Percentiles rank a stretch among this genome's conserved stretches.
Conservation (phyloP, 139 green algal genomes). For the Volvox africanus region DNA sequence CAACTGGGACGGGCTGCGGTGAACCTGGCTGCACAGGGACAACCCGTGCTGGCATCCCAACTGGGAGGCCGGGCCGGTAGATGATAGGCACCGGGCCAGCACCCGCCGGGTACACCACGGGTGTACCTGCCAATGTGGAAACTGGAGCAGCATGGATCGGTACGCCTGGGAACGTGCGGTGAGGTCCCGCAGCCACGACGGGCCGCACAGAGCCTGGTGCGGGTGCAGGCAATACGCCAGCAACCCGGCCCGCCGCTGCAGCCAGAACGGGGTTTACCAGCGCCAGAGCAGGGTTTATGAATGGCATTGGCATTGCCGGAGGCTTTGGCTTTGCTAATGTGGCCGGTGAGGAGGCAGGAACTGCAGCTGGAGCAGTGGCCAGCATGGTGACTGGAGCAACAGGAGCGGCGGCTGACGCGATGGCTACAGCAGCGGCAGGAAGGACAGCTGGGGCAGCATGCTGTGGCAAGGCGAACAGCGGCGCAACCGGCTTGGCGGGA, state of each 20-base stretch:
- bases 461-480: no score
- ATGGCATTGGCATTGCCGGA: background rate
- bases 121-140: background rate
- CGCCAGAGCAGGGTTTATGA: conserved; percentile 30
- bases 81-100: background rate
- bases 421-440: background rate
- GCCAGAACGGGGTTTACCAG: conserved; percentile 22
- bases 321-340: background rate
- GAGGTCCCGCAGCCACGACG: background rate
- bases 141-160: background rate
- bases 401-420: background rate
- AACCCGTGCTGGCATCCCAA: background rate
- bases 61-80: background rate
- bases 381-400: background rate
- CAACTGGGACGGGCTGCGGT: background rate
- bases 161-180: background rate
- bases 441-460: background rate
- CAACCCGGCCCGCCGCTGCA: background rate
- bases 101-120: background rate
- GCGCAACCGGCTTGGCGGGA: no score
- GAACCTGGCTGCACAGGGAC: background rate
- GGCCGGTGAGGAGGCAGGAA: background rate
- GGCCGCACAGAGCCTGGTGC: background rate
- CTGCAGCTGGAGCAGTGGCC: background rate
- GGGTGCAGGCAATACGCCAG: background rate